Evolutionary conservation across 805 yeast species (phyloP).

Genomic region (Scheffersomyces spartinae): DNA sequence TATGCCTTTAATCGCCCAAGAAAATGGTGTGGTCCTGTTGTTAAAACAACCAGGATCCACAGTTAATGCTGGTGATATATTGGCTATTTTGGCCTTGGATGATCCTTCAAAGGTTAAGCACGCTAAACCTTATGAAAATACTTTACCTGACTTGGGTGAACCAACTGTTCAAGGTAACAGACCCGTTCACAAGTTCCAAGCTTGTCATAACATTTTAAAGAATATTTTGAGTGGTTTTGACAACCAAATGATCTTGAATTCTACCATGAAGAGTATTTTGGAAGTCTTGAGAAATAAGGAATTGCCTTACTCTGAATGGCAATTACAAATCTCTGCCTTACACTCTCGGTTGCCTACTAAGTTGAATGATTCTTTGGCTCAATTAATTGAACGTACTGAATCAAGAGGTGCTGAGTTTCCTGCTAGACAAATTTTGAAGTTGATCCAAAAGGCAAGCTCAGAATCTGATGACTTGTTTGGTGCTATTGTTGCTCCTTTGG

Average conservation of each 20-base stretch:
- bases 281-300: slow-evolving; percentile 66
- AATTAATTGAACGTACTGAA: slow-evolving; percentile 54
- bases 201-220: slow-evolving; percentile 46
- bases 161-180: slow-evolving; percentile 77
- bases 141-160: slow-evolving; percentile 79
- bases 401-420: slow-evolving; percentile 81
- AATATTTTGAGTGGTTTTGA: slow-evolving; percentile 87
- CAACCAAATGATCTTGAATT: slow-evolving; percentile 87
- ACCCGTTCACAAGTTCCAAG: slow-evolving; percentile 63
- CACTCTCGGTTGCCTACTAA: slow-evolving; percentile 81
- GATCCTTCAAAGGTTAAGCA: slow-evolving; percentile 97
- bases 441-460: slow-evolving; percentile 49
- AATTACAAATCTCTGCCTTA: slow-evolving; percentile 71
- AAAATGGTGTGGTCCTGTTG: slow-evolving; percentile 83
- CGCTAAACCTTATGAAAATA: slow-evolving; percentile 90
- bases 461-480: slow-evolving; percentile 41
- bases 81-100: slow-evolving; percentile 88
- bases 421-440: slow-evolving; percentile 68
- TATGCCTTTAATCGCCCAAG: slow-evolving; percentile 93
- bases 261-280: slow-evolving; percentile 63
- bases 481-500: slow-evolving; percentile 61
- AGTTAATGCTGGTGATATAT: slow-evolving; percentile 89
- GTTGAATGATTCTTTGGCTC: slow-evolving; percentile 55
- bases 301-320: slow-evolving; percentile 92
- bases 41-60: slow-evolving; percentile 99